Evolutionary conservation across 257 asterid species (phyloP), one percentile per base, ranked within the genome.

Genomic region (Echium plantagineum): DNA sequence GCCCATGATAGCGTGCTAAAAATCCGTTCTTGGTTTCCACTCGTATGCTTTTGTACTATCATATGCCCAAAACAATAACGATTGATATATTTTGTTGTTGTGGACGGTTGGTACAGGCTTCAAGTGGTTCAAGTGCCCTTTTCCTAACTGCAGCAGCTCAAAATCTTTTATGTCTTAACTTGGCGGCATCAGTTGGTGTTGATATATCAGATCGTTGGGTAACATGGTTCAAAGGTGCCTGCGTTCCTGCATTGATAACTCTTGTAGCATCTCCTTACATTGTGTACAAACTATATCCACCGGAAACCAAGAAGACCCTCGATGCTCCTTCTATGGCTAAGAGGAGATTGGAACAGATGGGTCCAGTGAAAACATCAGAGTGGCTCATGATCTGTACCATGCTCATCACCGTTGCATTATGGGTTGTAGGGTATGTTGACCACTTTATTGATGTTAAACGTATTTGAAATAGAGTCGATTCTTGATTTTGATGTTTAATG

Each of bases 351-450:
- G 75, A 75, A 17, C 80, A 71, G 61, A 87, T 90, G 96, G 95
- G 96, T 30, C 76, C 83, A 1, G 6, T 90, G 69, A 90, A 81
- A 69, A 55, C 72, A 54, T 81, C 85, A 17, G 94, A 90, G 62
- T 90, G 96, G 96, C 47, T 87, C 62, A 78, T 85, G 94, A 51
- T 85, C 1, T 5, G 1, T 8, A 9, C 9, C 46, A 69, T 90
- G 85, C 73, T 85, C 52, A 59, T 90, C 5, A 85, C 96, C 0
- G 71, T 87, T 48, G 70, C 81, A 15, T 66, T 90, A 19, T 90
- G 97, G 97, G 65, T 87, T 52, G 64, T 90, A 5, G 96, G 97
- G 93, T 90, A 74, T 4, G 74, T 69, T 7, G 46, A 0, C 13
- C 10, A 35, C 46, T 9, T 35, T 35, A 3, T 8, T 35, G 38